A percentile compares a stretch with the other conserved stretches of the same genome.
These are phyloP conservation scores for Zygosaccharomyces rouxii DNA, from an alignment of 805 yeast species.

Conservation along the genomic window DNA sequence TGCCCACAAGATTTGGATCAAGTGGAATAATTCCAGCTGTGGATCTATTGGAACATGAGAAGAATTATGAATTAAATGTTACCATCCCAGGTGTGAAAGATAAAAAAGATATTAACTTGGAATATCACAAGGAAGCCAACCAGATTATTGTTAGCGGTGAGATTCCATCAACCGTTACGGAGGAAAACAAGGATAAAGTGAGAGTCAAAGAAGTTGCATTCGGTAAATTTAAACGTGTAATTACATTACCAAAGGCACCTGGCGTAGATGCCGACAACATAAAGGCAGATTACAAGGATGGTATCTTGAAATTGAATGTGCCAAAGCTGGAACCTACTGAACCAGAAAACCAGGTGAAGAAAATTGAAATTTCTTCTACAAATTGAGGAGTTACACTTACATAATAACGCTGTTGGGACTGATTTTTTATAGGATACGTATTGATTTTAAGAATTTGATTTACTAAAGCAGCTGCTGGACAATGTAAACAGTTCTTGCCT, in stretches of 20 bases:
- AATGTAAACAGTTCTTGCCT: no score
- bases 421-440: background rate
- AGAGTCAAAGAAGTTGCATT: constrained; percentile 35
- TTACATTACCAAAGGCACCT: constrained; percentile 38
- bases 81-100: constrained; percentile 46
- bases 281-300: constrained; percentile 44
- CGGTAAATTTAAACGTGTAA: constrained; percentile 43
- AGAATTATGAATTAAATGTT: constrained; percentile 39
- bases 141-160: constrained; percentile 44
- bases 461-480: background rate
- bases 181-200: constrained; percentile 24
- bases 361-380: constrained; percentile 30
- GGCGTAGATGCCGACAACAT: constrained; percentile 42
- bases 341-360: constrained; percentile 23
- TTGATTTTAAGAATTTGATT: background rate
- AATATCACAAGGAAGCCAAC: constrained; percentile 44
- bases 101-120: constrained; percentile 42
- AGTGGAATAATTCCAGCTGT: constrained; percentile 40
- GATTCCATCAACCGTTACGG: constrained; percentile 29
- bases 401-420: background rate
- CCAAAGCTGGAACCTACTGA: constrained; percentile 37
- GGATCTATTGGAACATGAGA: constrained; percentile 43
- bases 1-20: constrained; percentile 26
- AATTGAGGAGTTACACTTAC: background rate
- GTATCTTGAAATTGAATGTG: constrained; percentile 41